A percentile compares a stretch with the other conserved stretches of the same genome.
Conservation (phyloP, 495 filamentous ascomycete genomes). For the Podospora pseudopauciseta region DNA sequence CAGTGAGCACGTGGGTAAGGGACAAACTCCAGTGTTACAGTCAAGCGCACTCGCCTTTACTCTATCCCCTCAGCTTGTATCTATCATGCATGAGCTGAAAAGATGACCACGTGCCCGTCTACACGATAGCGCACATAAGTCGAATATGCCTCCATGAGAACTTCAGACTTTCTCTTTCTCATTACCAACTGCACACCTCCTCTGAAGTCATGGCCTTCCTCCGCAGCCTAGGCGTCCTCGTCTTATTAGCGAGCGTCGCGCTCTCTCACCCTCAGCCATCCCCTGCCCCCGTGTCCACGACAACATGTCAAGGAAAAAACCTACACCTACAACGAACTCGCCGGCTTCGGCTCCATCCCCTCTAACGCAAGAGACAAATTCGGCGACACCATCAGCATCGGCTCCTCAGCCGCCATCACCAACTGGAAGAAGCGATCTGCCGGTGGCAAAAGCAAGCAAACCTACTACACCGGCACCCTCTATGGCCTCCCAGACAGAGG, state of each 20-base stretch:
- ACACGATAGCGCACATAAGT: too few relatives aligned
- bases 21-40: background rate
- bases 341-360: slow-evolving; percentile 62
- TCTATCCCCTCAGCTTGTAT: background rate
- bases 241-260: background rate
- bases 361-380: slow-evolving; percentile 63
- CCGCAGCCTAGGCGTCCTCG: background rate
- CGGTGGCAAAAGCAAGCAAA: slow-evolving; percentile 12
- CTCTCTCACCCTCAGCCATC: background rate
- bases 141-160: background rate
- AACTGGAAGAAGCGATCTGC: slow-evolving; percentile 58
- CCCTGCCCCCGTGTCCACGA: background rate
- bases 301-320: slow-evolving; percentile 56
- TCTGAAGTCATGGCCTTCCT: background rate
- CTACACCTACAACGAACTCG: slow-evolving; percentile 66
- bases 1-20: background rate
- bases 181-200: too few relatives aligned
- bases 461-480: slow-evolving; percentile 57
- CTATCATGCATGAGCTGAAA: too few relatives aligned
- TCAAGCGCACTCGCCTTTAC: background rate
- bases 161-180: background rate
- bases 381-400: slow-evolving; percentile 69
- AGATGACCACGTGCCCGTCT: too few relatives aligned
- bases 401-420: slow-evolving; percentile 65
- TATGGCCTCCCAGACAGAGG: slow-evolving; percentile 70